Evolutionary conservation across 306 rosid genomes (phyloP), one percentile per base, ranked within the genome.

Genomic region (Lagenaria siceraria): DNA sequence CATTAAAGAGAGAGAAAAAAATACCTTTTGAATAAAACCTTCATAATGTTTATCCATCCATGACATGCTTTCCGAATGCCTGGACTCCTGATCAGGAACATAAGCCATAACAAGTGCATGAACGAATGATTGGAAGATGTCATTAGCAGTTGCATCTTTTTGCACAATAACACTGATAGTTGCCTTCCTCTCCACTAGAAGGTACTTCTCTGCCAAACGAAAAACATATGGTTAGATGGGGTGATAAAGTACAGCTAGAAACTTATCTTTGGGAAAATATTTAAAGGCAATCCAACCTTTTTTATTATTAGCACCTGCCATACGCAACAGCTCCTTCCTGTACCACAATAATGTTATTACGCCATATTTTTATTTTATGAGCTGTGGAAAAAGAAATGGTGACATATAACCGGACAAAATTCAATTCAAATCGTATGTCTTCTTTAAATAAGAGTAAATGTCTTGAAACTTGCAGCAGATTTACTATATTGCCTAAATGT

Each of bases 1-100:
- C 33, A 76, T 79, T 29, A 51, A 51, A 49, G 54, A 49, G 54
- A 62, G 31, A 27, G 18, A 84, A 51, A 78, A 69, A 78, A 61
- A 65, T 86, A 94, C 98, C 98, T 92, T 86, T 65, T 71, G 89
- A 78, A 89, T 80, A 81, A 90, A 90, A 55, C 49, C 64, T 72
- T 83, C 87, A 62, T 90, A 95, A 27, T 92, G 84, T 51, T 68
- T 78, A 69, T 95, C 97, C 87, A 95, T 88, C 98, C 98, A 95
- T 38, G 81, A 69, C 77, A 88, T 88, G 84, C 97, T 85, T 53
- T 92, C 96, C 74, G 84, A 70, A 76, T 94, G 93, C 66, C 85
- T 74, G 58, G 86, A 87, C 71, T 79, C 86, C 81, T 81, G 81
- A 69, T 82, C 79, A 17, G 21, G 78, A 42, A 77, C 79, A 78